Base-by-base conservation (phyloP, 306 rosid species). In the Prunus mira region DNA sequence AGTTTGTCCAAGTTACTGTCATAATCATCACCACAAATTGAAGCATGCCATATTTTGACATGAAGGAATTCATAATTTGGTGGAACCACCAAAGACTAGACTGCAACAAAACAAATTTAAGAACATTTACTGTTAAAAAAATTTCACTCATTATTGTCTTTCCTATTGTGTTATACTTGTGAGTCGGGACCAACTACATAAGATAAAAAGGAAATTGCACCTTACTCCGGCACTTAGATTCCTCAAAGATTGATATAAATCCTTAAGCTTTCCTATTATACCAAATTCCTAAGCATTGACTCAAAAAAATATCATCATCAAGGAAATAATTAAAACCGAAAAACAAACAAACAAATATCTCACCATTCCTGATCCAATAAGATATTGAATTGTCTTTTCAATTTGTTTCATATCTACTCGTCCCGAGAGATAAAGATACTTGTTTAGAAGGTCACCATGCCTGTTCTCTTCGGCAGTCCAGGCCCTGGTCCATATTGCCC, bases 391-490 rank as follows among this genome's bases (percentile, higher is more conserved):
- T 25, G 90, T 82, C 86, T 77, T 84, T 82, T 87, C 90, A 24
- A 87, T 75, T 54, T 87, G 87, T 69, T 72, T 87, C 90, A 87
- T 87, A 65, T 87, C 88, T 11, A 87, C 91, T 45, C 83, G 79
- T 80, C 91, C 91, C 10, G 91, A 80, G 72, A 87, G 85, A 76
- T 84, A 87, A 49, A 87, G 88, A 76, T 87, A 87, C 75, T 80
- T 87, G 81, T 87, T 87, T 47, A 87, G 81, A 50, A 84, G 86
- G 84, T 84, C 88, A 3, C 88, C 91, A 52, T 87, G 91, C 78
- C 88, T 79, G 72, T 84, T 87, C 83, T 87, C 91, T 81, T 87
- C 91, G 13, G 91, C 91, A 65, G 91, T 84, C 88, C 88, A 87
- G 9, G 88, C 88, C 71, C 87, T 76, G 17, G 83, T 87, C 91